Percentiles rank a stretch among this genome's conserved stretches.
These are phyloP conservation scores for Solanum appendiculatum DNA, from an alignment of 257 asterid genomes.

Conservation along the genomic window DNA sequence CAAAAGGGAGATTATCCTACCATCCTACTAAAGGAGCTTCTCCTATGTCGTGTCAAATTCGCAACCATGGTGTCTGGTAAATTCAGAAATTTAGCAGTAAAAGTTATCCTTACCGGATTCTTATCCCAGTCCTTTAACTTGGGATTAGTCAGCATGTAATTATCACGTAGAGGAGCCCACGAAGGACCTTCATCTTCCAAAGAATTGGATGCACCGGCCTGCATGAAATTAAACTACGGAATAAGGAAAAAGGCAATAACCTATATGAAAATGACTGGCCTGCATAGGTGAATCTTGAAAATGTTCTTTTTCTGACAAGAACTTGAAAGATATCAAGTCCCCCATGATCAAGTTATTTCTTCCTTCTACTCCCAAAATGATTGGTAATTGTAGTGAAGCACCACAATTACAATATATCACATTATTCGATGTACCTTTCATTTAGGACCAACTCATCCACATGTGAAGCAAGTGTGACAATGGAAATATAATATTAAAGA, in stretches of 20 bases:
- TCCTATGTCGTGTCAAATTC: neutral
- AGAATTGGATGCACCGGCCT: conserved; percentile 48
- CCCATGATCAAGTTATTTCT: neutral
- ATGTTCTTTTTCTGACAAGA: neutral
- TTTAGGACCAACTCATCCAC: neutral
- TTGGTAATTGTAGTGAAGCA: neutral
- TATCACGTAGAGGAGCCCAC: conserved; percentile 89
- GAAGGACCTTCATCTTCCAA: conserved; percentile 42
- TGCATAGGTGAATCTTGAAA: neutral
- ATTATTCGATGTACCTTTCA: neutral
- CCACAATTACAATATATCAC: neutral
- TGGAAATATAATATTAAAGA: neutral
- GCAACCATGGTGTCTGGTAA: neutral
- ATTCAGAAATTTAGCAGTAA: neutral
- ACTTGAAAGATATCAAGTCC: neutral
- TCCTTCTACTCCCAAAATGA: neutral
- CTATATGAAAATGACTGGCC: neutral
- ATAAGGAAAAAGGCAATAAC: neutral
- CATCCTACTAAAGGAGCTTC: neutral
- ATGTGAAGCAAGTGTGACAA: neutral
- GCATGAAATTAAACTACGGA: conserved; percentile 7
- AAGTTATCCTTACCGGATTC: conserved; percentile 41
- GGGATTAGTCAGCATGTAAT: conserved; percentile 81
- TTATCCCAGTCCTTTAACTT: conserved; percentile 92
- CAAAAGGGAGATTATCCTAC: neutral